Base-by-base conservation (phyloP, 2,329 filamentous ascomycete species). In the Davidsoniella virescens region DNA sequence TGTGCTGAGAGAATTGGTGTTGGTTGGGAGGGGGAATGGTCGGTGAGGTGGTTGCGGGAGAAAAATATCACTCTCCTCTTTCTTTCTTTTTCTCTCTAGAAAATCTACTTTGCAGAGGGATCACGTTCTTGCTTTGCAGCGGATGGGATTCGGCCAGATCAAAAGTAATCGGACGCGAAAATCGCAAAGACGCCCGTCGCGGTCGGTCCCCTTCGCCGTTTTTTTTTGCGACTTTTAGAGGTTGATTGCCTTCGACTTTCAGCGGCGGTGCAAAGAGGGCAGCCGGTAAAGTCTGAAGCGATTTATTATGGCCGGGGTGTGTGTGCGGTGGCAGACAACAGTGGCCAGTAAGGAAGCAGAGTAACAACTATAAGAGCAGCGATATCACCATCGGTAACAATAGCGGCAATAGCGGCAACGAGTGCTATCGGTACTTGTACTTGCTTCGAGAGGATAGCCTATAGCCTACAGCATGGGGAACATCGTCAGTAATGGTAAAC, bases 121-220 rank as follows among this genome's bases (percentile, higher is more conserved):
- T 36, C 29, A 33, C 18, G 37, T 20, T 47, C 29, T 33, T 33
- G 29, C 29, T 33, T 33, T 43, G 17, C 33, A 42, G 18, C 25
- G 42, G 38, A 23, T 47, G 41, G 41, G 45, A 16, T 44, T 49
- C 36, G 14, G 38, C 43, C 42, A 51, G 49, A 46, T 51, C 50
- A 52, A 48, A 52, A 48, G 50, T 44, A 48, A 52, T 52, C 50
- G 44, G 50, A 48, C 50, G 46, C 40, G 45, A 48, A 26, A 49
- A 41, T 20, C 23, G 37, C 49, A 51, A 42, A n/a, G 23, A 26
- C 49, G 49, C 49, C 49, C 49, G 49, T 51, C 49, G 44, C 37
- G 49, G 44, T 51, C 43, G 43, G 49, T 51, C 38, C 20, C 10
- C 40, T 44, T 9, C 8, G 16, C 42, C 42, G 42, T 26, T 44